phyloP scores from a whole-genome alignment of 306 rosid species.

The Begonia loranthoides region DNA sequence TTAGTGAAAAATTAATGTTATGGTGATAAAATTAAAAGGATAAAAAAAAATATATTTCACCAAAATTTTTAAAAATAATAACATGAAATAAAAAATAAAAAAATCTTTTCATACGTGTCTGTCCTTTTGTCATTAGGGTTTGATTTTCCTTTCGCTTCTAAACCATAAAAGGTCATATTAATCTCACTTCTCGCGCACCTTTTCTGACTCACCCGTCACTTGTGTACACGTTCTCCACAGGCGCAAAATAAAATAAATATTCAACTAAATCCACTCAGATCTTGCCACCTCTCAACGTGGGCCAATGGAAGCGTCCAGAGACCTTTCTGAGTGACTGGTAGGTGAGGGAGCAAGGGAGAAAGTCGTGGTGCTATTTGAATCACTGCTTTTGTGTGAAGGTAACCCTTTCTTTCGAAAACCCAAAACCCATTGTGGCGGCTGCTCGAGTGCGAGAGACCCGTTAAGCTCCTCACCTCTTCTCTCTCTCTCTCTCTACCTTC shows the following conservation, averaged over 20 bases:
- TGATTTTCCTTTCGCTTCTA: not conserved
- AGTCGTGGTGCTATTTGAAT: conserved; percentile 92
- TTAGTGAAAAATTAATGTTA: too few relatives aligned
- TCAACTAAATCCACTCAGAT: fast-evolving
- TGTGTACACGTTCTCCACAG: too few relatives aligned
- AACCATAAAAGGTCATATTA: too few relatives aligned
- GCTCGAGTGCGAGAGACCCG: conserved; percentile 33
- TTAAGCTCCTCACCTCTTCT: conserved; percentile 14
- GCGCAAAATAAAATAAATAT: not conserved
- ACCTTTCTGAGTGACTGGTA: conserved; percentile 24
- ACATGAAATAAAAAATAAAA: too few relatives aligned
- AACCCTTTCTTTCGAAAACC: conserved; percentile 72
- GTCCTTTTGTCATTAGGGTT: not conserved
- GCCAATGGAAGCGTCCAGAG: conserved; percentile 9
- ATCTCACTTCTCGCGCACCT: too few relatives aligned
- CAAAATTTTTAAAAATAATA: too few relatives aligned
- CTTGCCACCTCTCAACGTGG: conserved; percentile 9
- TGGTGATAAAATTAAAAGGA: too few relatives aligned
- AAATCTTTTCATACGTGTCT: too few relatives aligned
- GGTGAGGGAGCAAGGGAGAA: conserved; percentile 25
- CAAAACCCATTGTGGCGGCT: conserved; percentile 99
- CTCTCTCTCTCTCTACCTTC: conserved; percentile 1
- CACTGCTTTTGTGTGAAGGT: conserved; percentile 68
- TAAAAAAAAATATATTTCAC: too few relatives aligned
- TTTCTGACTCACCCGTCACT: too few relatives aligned